Base-by-base conservation (phyloP, 1,284 basidiomycete species). In the Microbotryum violaceum region DNA sequence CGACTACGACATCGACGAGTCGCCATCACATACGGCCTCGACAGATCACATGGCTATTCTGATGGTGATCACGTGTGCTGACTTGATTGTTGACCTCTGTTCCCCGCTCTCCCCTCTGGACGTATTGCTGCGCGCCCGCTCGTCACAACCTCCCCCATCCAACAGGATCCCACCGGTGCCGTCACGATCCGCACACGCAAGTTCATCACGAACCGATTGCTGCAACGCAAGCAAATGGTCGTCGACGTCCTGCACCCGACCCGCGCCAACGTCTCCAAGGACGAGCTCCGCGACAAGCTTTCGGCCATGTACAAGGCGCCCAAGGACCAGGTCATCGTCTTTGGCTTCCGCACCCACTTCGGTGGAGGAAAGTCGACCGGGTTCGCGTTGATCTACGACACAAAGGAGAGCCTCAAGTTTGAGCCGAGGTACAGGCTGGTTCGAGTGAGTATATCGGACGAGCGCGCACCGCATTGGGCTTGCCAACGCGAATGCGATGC, bases 141-240 rank as follows among this genome's bases (percentile, higher is more conserved):
- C 27, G 49, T 5, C 31, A 33, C 25, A 20, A 25, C 12, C 25
- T 29, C 20, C 14, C 18, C 23, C 27, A 29, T 29, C 14, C 0
- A 20, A n/a, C 51, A 68, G 67, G 67, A 68, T 59, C 67, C 67
- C 65, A 64, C 84, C 80, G 87, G 92, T 78, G 89, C 94, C 72
- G 85, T 99, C 74, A 98, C 96, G 71, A 83, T 98, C 77, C 90
- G 96, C 75, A 97, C 96, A 63, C 89, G 94, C 79, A 97, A 99
- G 83, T 98, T 98, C 84, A 90, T 97, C 79, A 97, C 93, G 75
- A 98, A 99, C 86, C 91, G 92, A 71, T 88, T 98, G 71, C 83
- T 99, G 64, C 87, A 91, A 75, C 89, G 96, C 74, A 81, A 79
- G 75, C 82, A 82, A 70, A 74, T 76, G 71, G 67, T 70, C 49